phyloP scores from a whole-genome alignment of 345 rosid genomes.

The Barbarea vulgaris region DNA sequence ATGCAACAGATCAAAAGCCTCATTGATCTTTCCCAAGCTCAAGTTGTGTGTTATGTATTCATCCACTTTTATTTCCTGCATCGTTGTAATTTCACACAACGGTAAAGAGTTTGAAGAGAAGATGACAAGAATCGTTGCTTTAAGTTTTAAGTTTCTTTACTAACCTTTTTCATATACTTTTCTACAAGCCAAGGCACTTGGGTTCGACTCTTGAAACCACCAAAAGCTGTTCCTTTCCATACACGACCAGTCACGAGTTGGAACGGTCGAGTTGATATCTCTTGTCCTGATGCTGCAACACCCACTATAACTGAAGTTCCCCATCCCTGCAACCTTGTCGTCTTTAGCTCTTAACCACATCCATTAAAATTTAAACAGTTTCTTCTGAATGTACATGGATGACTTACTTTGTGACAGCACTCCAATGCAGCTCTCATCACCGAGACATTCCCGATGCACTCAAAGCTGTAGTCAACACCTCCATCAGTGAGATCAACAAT shows the following conservation, averaged over 20 bases:
- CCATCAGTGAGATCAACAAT: slow-evolving; percentile 90
- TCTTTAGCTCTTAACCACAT: slow-evolving; percentile 15
- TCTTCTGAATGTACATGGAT: slow-evolving; percentile 1
- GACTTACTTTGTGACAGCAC: slow-evolving; percentile 94
- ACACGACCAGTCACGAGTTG: slow-evolving; percentile 99
- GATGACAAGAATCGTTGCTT: neutral
- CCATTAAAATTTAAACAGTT: neutral
- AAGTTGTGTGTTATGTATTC: slow-evolving; percentile 83
- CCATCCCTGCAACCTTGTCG: slow-evolving; percentile 70
- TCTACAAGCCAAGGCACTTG: slow-evolving; percentile 99
- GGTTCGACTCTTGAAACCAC: slow-evolving; percentile 99
- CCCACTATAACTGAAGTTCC: slow-evolving; percentile 97
- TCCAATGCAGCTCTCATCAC: slow-evolving; percentile 97
- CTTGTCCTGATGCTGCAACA: slow-evolving; percentile 99
- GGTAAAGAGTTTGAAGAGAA: slow-evolving; percentile 15
- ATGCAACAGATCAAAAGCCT: slow-evolving; percentile 89
- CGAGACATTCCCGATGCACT: slow-evolving; percentile 95
- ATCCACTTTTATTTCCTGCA: slow-evolving; percentile 95
- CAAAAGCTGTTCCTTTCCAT: slow-evolving; percentile 99
- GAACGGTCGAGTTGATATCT: slow-evolving; percentile 93
- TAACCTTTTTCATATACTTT: slow-evolving; percentile 91
- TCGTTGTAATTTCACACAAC: neutral
- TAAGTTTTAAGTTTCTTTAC: neutral
- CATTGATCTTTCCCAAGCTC: slow-evolving; percentile 78
- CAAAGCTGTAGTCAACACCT: slow-evolving; percentile 99